Base-by-base conservation (phyloP, 179 eudicot species). In the Beta corolliflora region DNA sequence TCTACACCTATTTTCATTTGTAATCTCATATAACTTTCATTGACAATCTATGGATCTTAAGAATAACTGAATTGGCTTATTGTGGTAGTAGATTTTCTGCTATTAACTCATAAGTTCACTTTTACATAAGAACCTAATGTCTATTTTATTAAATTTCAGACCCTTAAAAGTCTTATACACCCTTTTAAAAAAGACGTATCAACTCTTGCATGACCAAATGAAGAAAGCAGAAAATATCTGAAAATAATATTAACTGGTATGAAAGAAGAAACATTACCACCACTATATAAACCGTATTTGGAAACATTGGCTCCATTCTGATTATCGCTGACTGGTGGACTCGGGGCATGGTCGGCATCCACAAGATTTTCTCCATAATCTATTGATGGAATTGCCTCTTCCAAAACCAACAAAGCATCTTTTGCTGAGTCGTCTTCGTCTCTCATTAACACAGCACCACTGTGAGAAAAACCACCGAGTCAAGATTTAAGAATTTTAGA, bases 381-480 rank as follows among this genome's bases (percentile, higher is more conserved):
- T 45, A 7, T 83, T 14, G 78, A 56, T 69, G 83, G 76, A 77
- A 75, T 65, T 75, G 77, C 41, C 68, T 71, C 88, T 84, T 80
- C 88, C 41, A 79, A 82, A 77, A 66, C 54, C 81, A 76, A 79
- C 50, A 77, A 56, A 71, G 74, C 68, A 52, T 80, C 67, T 79
- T 74, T 48, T 50, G 71, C 77, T 54, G 80, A 78, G 50, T 78
- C 80, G 80, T 81, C 84, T 73, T 80, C 84, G 80, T 86, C 87
- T 68, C 79, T 79, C 73, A 61, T 75, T 55, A 73, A 84, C 56
- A 88, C 80, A 73, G 83, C 70, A 81, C 74, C 86, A 83, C 93
- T 93, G 86, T 52, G 54, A 73, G 73, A 83, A 77, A 77, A 58
- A 81, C 80, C 58, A 54, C 31, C 25, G 52, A 50, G 83, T 75